Base-by-base conservation (phyloP, 2,329 filamentous ascomycete genomes). In the Nannizziopsis arthrosporioides region DNA sequence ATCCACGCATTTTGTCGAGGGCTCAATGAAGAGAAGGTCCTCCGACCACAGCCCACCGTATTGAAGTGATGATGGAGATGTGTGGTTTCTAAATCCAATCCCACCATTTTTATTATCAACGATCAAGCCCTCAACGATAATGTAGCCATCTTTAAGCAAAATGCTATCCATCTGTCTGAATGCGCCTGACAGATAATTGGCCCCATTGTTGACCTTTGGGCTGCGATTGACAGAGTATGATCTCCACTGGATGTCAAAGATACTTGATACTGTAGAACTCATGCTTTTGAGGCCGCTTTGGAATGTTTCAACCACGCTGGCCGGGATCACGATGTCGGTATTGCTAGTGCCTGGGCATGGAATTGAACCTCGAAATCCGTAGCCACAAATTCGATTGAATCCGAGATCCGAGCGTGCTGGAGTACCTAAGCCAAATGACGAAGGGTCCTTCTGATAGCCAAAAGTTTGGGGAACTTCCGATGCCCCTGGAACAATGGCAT, bases 1-100 rank as follows among this genome's bases (percentile, higher is more conserved):
- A 44, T 69, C 58, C 5, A 73, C 67, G 49, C 72, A 74, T 4
- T 58, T 55, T 0, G 68, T 67, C 18, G 69, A 64, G 0, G 72
- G 72, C 51, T 72, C 65, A 9, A 74, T 52, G 52, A 72, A 74
- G 0, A 74, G 62, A 4, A 75, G 41, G 47, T 74, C 70, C 48
- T 76, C 72, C 0, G 59, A 58, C 72, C 72, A 74, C 1, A 55
- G 59, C 5, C 61, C 66, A 0, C 71, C 71, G 36, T 60, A 61
- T 1, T 51, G 22, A 1, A 63, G 51, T 0, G 55, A 56, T 0
- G 52, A 37, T 1, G 71, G 71, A 0, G 63, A 49, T 0, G 64
- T 71, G 49, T 73, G 70, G 51, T 73, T 73, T 18, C 71, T 63
- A 8, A 73, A 67, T 0, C 70, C 71, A 15, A 73, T 59, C 0